phyloP scores from a whole-genome alignment of 257 asterid genomes.

The Solanum verrucosum region DNA sequence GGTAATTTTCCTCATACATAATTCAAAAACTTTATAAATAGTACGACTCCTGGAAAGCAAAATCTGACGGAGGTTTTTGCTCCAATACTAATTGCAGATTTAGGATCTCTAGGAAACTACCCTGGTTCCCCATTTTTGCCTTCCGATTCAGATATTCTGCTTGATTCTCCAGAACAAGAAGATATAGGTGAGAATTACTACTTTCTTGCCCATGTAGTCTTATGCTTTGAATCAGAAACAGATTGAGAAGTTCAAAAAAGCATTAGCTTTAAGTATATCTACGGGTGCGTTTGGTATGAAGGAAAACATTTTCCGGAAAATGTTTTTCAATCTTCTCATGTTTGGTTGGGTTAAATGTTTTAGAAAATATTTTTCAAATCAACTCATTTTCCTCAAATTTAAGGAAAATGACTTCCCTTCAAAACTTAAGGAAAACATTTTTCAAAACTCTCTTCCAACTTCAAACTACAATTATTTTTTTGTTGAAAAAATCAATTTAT shows the following conservation, averaged over 20 bases:
- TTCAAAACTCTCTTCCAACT: no score
- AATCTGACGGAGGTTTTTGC: background rate
- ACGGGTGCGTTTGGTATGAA: no score
- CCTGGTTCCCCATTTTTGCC: constrained; percentile 91
- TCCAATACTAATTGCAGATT: constrained; percentile 39
- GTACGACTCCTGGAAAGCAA: background rate
- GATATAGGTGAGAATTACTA: constrained; percentile 53
- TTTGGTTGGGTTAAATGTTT: no score
- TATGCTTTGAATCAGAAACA: background rate
- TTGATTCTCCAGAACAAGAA: constrained; percentile 82
- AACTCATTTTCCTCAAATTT: no score
- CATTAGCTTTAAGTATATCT: background rate
- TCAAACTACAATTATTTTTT: no score
- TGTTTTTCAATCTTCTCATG: no score
- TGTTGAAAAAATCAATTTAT: no score
- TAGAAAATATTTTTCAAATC: no score
- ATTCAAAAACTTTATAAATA: background rate
- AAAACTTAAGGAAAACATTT: no score
- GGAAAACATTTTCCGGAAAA: no score
- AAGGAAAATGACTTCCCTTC: no score
- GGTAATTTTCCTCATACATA: constrained; percentile 23
- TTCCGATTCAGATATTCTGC: constrained; percentile 90
- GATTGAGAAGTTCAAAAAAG: background rate
- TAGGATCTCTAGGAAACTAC: constrained; percentile 90
- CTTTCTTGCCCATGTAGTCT: background rate